Conservation (phyloP, 140 eudicot species). For the Stevia rebaudiana region DNA sequence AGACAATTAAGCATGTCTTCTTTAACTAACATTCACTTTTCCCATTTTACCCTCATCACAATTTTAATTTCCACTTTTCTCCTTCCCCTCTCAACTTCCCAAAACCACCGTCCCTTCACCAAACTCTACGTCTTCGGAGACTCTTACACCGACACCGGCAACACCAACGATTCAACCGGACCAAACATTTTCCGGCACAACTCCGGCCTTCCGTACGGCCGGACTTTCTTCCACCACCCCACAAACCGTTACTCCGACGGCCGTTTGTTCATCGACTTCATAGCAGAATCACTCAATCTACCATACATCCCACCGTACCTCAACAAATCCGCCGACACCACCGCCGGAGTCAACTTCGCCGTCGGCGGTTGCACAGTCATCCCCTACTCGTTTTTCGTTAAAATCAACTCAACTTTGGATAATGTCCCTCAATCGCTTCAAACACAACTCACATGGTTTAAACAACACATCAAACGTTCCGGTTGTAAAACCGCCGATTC, state of each 20-base stretch:
- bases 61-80: not conserved
- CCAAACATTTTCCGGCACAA: constrained; percentile 33
- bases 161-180: constrained; percentile 32
- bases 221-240: constrained; percentile 48
- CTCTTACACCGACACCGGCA: constrained; percentile 63
- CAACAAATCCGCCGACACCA: constrained; percentile 7
- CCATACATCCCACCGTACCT: constrained; percentile 44
- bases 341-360: constrained; percentile 52
- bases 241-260: constrained; percentile 63
- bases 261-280: constrained; percentile 49
- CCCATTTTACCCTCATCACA: not conserved
- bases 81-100: not conserved
- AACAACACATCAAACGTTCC: constrained; percentile 12
- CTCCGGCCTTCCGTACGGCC: constrained; percentile 48
- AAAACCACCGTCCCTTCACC: constrained; percentile 9
- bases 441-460: constrained; percentile 32
- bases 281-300: constrained; percentile 30
- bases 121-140: constrained; percentile 48
- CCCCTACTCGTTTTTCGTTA: constrained; percentile 8
- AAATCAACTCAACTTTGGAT: constrained; percentile 7
- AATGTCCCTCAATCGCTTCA: constrained; percentile 9
- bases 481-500: constrained; percentile 6
- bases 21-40: not conserved
- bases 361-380: constrained; percentile 44
- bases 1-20: not conserved